Evolutionary conservation across 176 grass and related monocot genomes (phyloP).

Genomic region (Paspalum vaginatum): DNA sequence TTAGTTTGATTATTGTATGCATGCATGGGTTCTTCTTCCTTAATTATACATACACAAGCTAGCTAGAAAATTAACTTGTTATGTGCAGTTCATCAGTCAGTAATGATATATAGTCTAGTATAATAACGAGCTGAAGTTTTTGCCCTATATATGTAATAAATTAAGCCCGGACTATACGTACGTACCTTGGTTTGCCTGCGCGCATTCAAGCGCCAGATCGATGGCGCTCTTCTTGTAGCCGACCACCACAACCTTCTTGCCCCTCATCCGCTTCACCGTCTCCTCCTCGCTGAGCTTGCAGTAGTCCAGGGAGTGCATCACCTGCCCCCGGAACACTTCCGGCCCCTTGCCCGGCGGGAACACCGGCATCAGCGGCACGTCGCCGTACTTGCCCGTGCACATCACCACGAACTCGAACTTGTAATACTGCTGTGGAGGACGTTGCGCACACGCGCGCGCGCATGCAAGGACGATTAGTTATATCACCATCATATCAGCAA

Average conservation of each 20-base stretch:
- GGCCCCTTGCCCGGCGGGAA: conserved; percentile 67
- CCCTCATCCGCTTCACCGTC: conserved; percentile 68
- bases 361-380: conserved; percentile 70
- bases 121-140: too few species aligned
- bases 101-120: too few species aligned
- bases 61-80: too few species aligned
- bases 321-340: conserved; percentile 73
- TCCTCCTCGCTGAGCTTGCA: conserved; percentile 85
- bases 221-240: conserved; percentile 99
- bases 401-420: conserved; percentile 97
- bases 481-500: too few species aligned
- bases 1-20: neutral
- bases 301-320: conserved; percentile 91
- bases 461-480: too few species aligned
- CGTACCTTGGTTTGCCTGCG: conserved; percentile 87
- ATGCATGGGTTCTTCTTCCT: neutral
- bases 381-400: conserved; percentile 97
- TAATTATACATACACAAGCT: neutral
- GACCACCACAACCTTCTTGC: conserved; percentile 87
- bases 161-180: too few species aligned
- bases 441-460: neutral
- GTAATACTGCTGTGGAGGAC: conserved; percentile 39
- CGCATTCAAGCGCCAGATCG: conserved; percentile 86
- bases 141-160: too few species aligned
- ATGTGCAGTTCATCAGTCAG: too few species aligned